These are phyloP conservation scores for Cubamyces lactineus DNA, from an alignment of 768 basidiomycete species.

Conservation along the genomic window DNA sequence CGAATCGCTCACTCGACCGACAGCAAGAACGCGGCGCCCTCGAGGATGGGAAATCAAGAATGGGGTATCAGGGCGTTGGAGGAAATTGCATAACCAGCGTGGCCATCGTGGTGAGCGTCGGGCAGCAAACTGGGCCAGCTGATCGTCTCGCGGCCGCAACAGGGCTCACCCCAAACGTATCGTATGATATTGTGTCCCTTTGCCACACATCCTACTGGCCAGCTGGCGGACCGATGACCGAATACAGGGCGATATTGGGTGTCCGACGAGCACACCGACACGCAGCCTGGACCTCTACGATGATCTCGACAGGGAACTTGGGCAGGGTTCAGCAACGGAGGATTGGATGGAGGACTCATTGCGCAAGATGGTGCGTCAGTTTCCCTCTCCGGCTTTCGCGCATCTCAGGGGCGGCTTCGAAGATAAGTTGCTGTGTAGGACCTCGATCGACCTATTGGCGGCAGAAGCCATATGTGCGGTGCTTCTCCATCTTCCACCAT, in stretches of 20 bases:
- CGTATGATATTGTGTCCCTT: neutral
- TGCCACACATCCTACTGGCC: neutral
- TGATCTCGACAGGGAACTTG: neutral
- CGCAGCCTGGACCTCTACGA: no score
- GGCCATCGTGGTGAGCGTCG: neutral
- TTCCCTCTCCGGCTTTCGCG: neutral
- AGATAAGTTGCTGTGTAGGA: neutral
- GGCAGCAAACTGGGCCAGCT: conserved; percentile 4
- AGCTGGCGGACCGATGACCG: neutral
- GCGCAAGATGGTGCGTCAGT: neutral
- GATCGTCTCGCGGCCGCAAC: neutral
- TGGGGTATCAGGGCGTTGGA: neutral
- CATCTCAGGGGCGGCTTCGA: neutral
- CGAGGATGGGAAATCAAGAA: conserved; percentile 1
- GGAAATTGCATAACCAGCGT: neutral
- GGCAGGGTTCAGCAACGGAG: neutral
- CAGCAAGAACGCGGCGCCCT: neutral
- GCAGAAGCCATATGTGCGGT: neutral
- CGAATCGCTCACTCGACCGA: neutral
- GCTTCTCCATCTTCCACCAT: neutral
- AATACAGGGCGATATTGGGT: neutral
- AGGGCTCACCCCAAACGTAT: conserved; percentile 9
- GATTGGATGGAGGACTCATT: neutral
- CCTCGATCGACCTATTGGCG: neutral
- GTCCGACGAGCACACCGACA: neutral